Conservation (phyloP, 495 filamentous ascomycete genomes). For the Lasiosphaeria miniovina region DNA sequence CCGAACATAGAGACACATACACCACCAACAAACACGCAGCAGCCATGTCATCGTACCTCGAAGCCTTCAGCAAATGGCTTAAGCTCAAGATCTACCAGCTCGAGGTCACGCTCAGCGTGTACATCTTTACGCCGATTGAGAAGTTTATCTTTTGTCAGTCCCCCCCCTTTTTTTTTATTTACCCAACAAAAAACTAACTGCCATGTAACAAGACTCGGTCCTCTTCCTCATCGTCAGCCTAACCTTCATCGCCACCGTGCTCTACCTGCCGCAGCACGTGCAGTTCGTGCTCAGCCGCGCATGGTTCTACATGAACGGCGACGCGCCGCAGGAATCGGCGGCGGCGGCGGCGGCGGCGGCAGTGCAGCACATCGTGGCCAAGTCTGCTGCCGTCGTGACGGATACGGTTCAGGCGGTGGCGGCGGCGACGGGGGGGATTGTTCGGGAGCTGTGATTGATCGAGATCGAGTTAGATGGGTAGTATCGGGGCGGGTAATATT, state of each 20-base stretch:
- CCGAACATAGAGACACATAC: too few relatives aligned
- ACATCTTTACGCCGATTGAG: constrained; percentile 47
- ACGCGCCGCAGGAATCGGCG: constrained; percentile 38
- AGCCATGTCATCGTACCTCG: constrained; percentile 17
- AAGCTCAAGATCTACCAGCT: constrained; percentile 49
- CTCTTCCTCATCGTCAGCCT: constrained; percentile 83
- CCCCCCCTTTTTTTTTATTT: constrained; percentile 1
- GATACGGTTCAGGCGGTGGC: constrained; percentile 21
- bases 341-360: neutral
- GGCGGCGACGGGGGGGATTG: constrained; percentile 21
- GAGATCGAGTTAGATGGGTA: neutral
- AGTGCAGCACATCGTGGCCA: neutral
- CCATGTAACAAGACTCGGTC: constrained; percentile 70
- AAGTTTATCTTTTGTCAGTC: constrained; percentile 46
- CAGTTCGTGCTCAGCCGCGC: constrained; percentile 71
- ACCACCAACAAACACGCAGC: neutral
- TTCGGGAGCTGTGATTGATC: constrained; percentile 36
- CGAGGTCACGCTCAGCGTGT: constrained; percentile 46
- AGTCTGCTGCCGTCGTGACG: neutral
- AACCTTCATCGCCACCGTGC: constrained; percentile 75
- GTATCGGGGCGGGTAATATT: neutral
- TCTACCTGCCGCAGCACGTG: constrained; percentile 92
- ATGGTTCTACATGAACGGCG: constrained; percentile 92
- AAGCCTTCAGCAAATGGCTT: constrained; percentile 45
- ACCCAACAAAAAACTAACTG: neutral